Evolutionary conservation across 768 basidiomycete genomes (phyloP).

Genomic region (Psilocybe cyanescens): DNA sequence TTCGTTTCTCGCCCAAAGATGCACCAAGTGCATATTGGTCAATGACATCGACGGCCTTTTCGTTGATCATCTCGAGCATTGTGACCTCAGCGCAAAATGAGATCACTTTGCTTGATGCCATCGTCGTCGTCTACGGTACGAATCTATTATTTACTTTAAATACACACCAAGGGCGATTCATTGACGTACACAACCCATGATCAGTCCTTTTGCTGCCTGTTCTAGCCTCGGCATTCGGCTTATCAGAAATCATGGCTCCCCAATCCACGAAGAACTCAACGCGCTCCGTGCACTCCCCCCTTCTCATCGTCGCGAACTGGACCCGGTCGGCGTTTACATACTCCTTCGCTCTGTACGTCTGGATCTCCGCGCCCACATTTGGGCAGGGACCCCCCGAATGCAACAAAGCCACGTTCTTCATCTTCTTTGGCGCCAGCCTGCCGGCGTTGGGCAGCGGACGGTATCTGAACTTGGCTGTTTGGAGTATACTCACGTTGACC

Average conservation of each 20-base stretch:
- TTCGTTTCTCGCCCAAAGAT: conserved; percentile 29
- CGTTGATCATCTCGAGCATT: conserved; percentile 27
- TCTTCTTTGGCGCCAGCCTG: conserved; percentile 30
- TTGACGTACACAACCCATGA: background rate
- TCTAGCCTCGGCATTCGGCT: conserved; percentile 28
- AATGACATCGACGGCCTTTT: conserved; percentile 30
- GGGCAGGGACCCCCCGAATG: conserved; percentile 23
- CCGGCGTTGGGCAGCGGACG: conserved; percentile 26
- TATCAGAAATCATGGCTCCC: conserved; percentile 22
- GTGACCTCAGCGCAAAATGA: conserved; percentile 20
- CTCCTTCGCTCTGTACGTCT: conserved; percentile 29
- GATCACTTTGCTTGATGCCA: conserved; percentile 28
- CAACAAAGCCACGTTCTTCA: conserved; percentile 25
- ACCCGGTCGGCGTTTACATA: conserved; percentile 30
- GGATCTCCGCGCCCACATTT: conserved; percentile 27
- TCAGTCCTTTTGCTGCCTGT: conserved; percentile 27
- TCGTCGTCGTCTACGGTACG: conserved; percentile 29
- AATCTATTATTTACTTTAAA: background rate
- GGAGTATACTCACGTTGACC: conserved; percentile 22
- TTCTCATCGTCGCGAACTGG: conserved; percentile 30
- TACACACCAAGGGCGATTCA: background rate
- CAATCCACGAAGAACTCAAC: conserved; percentile 18
- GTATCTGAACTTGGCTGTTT: conserved; percentile 22
- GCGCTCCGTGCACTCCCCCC: conserved; percentile 26
- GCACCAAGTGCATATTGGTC: conserved; percentile 32